phyloP scores from a whole-genome alignment of 179 eudicot species.

The Dionaea muscipula region DNA sequence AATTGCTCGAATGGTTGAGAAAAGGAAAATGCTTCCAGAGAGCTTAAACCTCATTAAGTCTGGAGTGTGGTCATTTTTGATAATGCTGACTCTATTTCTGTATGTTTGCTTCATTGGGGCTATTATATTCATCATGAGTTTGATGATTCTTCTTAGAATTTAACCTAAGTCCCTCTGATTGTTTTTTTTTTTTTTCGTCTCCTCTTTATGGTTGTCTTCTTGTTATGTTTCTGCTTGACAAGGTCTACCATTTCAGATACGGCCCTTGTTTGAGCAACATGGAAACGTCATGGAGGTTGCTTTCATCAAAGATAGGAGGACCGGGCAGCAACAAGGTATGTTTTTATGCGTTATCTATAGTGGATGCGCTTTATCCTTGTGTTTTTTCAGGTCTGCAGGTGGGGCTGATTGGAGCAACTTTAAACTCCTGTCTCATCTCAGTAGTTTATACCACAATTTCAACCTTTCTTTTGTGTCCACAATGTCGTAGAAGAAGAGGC shows the following conservation, averaged over 20 bases:
- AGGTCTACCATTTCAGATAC: slow-evolving; percentile 36
- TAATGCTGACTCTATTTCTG: no score
- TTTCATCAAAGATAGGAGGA: slow-evolving; percentile 80
- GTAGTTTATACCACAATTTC: slow-evolving; percentile 41
- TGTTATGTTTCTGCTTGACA: background rate
- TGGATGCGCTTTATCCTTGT: slow-evolving; percentile 17
- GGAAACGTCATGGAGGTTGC: slow-evolving; percentile 91
- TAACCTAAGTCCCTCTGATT: no score
- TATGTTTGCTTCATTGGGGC: no score
- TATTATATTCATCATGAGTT: no score
- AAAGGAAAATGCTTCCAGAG: no score
- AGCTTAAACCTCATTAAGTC: no score
- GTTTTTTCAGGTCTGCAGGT: slow-evolving; percentile 70
- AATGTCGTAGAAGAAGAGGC: slow-evolving; percentile 46
- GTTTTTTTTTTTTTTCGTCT: background rate
- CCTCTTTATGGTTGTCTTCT: background rate
- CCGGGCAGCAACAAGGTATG: slow-evolving; percentile 96
- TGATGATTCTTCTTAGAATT: no score
- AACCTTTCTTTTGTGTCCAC: slow-evolving; percentile 40
- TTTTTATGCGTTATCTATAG: slow-evolving; percentile 9
- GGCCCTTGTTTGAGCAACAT: slow-evolving; percentile 78
- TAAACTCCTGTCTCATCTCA: slow-evolving; percentile 57
- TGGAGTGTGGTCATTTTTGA: no score
- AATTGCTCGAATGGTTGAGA: no score
- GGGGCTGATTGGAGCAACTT: slow-evolving; percentile 65